Base-by-base conservation (phyloP, 2,329 filamentous ascomycete genomes). In the Phaeoacremonium minimum region DNA sequence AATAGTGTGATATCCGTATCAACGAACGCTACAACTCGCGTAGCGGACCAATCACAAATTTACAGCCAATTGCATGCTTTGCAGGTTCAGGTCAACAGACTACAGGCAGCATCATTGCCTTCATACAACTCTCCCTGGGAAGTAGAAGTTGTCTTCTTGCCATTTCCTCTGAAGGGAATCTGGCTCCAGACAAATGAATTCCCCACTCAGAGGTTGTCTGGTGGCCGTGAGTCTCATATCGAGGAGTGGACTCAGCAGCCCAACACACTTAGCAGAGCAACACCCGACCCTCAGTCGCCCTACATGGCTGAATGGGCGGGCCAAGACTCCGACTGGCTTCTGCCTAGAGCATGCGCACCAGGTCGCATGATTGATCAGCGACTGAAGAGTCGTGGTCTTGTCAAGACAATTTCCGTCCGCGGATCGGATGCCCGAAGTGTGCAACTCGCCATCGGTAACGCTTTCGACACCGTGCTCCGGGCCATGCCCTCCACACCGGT, bases 111-210 rank as follows among this genome's bases (percentile, higher is more conserved):
- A 6, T 64, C 73, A 8, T 57, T 79, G 18, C 84, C 85, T n/a
- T 79, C 83, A 0, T 66, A 67, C 18, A 59, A 62, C 29, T 69
- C 75, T 28, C 83, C 85, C 0, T 89, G 85, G 83, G 76, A 85
- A 45, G 64, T 91, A 2, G 85, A 90, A 51, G 81, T 90, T 5
- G 78, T 90, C 2, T 78, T 89, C 39, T 56, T 90, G 7, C 86
- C 86, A 2, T 91, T 87, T 55, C 68, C 72, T 2, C 59, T 80
- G 6, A 75, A 70, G 46, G 69, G 66, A 15, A 48, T 80, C 6
- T 80, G 76, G 76, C 63, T 74, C 40, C 62, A 64, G 30, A 56
- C 64, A 4, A 53, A 63, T 42, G 66, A 75, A 4, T 76, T 79
- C 52, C 40, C 52, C 4, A 53, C 51, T 19, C 61, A 61, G 29